Evolutionary conservation across 73 alveolate genomes (phyloP).

Genomic region (Tetrahymena borealis): DNA sequence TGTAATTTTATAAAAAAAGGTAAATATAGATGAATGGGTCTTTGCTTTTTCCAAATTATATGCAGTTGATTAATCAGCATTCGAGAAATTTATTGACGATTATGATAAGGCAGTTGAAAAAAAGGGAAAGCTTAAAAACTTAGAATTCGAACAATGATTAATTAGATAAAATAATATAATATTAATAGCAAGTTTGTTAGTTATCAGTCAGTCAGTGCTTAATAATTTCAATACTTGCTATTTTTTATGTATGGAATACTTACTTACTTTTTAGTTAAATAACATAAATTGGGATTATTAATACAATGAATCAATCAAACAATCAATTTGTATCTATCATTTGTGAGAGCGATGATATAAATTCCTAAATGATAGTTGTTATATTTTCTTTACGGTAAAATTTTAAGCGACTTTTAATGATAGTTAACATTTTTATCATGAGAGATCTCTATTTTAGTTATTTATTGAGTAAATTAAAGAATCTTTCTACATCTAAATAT

Average conservation of each 20-base stretch:
- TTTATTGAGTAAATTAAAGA: neutral
- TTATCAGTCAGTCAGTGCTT: no score
- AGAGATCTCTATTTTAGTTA: neutral
- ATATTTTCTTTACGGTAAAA: neutral
- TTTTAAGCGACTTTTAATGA: neutral
- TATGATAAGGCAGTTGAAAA: constrained; percentile 20
- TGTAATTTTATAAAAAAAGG: neutral
- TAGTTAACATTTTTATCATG: neutral
- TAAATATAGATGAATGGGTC: constrained; percentile 35
- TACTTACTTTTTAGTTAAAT: no score
- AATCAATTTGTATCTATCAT: neutral
- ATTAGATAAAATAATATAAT: no score
- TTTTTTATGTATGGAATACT: no score
- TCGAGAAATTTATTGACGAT: constrained; percentile 30
- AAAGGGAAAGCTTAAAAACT: constrained; percentile 10
- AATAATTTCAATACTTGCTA: no score
- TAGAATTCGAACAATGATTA: neutral
- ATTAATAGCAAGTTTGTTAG: no score
- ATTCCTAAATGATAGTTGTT: neutral
- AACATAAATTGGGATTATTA: no score
- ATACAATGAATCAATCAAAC: neutral
- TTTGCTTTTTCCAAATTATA: constrained; percentile 21
- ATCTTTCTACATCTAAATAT: neutral
- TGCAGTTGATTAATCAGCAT: constrained; percentile 28
- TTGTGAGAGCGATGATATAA: neutral